Percentiles rank a stretch among this genome's conserved stretches.
phyloP scores from a whole-genome alignment of 768 basidiomycete species.

The Mycena galericulata region DNA sequence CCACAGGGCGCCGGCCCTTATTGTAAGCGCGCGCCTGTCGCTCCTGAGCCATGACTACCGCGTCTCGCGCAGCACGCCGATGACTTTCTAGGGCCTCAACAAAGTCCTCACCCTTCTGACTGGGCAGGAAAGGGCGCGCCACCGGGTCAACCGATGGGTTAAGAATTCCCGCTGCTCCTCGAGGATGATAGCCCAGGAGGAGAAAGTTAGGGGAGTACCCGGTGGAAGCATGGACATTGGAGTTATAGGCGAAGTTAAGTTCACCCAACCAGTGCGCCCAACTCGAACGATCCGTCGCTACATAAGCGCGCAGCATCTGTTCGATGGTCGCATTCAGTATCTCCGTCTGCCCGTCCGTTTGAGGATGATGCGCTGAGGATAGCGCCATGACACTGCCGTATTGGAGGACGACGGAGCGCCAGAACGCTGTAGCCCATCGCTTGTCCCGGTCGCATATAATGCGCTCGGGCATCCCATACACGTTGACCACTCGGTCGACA shows the following conservation, averaged over 20 bases:
- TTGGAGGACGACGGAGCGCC: background rate
- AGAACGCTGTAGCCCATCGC: slow-evolving; percentile 32
- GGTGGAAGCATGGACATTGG: slow-evolving; percentile 40
- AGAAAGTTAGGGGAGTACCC: slow-evolving; percentile 41
- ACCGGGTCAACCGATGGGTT: background rate
- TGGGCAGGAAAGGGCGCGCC: slow-evolving; percentile 12
- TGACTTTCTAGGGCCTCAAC: background rate
- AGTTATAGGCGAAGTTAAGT: slow-evolving; percentile 47
- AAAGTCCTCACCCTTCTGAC: slow-evolving; percentile 16
- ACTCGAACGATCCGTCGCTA: slow-evolving; percentile 32
- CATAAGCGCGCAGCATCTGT: slow-evolving; percentile 44
- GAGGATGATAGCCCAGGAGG: slow-evolving; percentile 43
- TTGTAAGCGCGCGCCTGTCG: background rate
- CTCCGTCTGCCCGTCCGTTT: slow-evolving; percentile 52
- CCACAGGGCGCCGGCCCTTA: background rate
- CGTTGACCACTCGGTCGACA: slow-evolving; percentile 4
- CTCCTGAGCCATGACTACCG: background rate
- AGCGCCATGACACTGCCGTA: background rate
- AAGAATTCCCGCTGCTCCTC: slow-evolving; percentile 5
- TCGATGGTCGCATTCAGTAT: slow-evolving; percentile 44
- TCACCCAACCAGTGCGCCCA: slow-evolving; percentile 44
- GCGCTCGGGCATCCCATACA: slow-evolving; percentile 7
- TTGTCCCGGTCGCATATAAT: slow-evolving; percentile 25
- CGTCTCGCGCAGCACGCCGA: background rate
- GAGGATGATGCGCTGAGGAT: slow-evolving; percentile 51